Evolutionary conservation across 176 grass and related monocot genomes (phyloP), one percentile per base, ranked within the genome.

Genomic region (Melocanna baccifera): DNA sequence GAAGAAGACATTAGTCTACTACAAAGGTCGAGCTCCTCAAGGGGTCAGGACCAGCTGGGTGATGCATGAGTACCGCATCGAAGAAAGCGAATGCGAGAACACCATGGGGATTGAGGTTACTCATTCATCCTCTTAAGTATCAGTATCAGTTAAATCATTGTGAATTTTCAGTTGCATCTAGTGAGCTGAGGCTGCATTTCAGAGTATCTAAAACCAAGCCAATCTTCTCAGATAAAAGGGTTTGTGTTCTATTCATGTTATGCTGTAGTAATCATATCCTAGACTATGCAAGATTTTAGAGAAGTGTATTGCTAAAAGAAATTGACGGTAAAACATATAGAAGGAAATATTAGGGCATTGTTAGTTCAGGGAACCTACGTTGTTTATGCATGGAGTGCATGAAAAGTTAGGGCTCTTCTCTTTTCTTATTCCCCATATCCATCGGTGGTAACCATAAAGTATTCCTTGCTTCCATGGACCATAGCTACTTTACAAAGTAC

Each of bases 1-100:
- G 97, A 99, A 99, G 93, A 99, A 99, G 86, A 99, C 97, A 25
- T 59, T 99, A 30, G 97, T 99, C 30, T 99, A 96, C 77, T 96
- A 96, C 69, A 81, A 88, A 90, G 96, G 93, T 62, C 89, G 96
- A 72, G 96, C 96, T 82, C 96, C 96, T 68, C 96, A 95, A 59
- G 96, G 96, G 22, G 67, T 95, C 8, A 87, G 96, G 73, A 98
- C 91, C 13, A 71, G 84, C 56, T 99, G 96, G 96, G 91, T 99
- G 59, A 99, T 99, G 96, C 96, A 99, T 79, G 96, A 99, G 86
- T 99, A 99, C 77, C 89, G 96, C 79, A 90, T 99, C 1, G 96
- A 99, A 77, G 96, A 99, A 61, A 91, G 88, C 2, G 93, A 99
- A 71, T 99, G 96, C 51, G 91, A 94, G 65, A 94, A 95, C 76